Percentiles rank a stretch among this genome's conserved stretches.
Conservation (phyloP, 1,284 basidiomycete species). For the Cryptococcus sp. region DNA sequence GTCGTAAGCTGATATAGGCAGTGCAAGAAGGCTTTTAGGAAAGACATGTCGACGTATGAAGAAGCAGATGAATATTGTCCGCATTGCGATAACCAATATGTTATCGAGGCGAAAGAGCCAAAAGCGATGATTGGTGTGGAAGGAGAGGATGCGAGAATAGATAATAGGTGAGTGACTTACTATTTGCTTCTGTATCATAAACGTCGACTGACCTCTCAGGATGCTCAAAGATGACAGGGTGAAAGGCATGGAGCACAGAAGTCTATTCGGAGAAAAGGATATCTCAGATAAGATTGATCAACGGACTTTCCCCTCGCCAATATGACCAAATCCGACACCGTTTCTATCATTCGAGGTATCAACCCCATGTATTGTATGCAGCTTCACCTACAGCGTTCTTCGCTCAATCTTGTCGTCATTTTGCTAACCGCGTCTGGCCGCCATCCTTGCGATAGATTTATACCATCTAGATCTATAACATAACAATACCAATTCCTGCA, state of each 20-base stretch:
- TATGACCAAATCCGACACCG: too few relatives aligned
- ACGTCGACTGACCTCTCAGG: conserved; percentile 40
- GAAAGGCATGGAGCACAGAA: conserved; percentile 53
- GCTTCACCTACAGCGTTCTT: too few relatives aligned
- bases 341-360: too few relatives aligned
- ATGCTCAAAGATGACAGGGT: conserved; percentile 67
- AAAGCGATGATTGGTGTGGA: conserved; percentile 79
- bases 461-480: conserved; percentile 32
- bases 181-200: neutral
- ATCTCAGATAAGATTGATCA: conserved; percentile 40
- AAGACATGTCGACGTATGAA: conserved; percentile 86
- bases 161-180: conserved; percentile 62
- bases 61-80: conserved; percentile 98
- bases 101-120: conserved; percentile 88
- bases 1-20: conserved; percentile 9
- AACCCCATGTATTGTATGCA: too few relatives aligned
- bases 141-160: conserved; percentile 82
- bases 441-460: neutral
- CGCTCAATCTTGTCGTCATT: too few relatives aligned
- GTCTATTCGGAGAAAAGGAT: conserved; percentile 51
- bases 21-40: conserved; percentile 94
- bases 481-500: conserved; percentile 46
- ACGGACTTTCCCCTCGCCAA: neutral
- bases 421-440: neutral
- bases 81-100: conserved; percentile 96